Evolutionary conservation across 352 stramenopile species (phyloP).

Genomic region (Phytophthora sojae): DNA sequence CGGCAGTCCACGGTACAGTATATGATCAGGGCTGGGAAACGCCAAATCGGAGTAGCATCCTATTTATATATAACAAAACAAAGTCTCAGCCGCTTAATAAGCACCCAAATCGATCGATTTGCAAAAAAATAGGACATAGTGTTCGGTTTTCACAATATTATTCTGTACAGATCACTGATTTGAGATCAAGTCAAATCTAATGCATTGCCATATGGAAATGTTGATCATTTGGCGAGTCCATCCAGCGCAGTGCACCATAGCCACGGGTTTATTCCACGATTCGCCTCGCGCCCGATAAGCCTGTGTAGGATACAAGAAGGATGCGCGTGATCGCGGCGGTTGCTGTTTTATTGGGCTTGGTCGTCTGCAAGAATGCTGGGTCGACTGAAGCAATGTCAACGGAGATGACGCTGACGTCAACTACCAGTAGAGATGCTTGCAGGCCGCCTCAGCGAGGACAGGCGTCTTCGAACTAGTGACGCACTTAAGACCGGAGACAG

Average conservation of each 20-base stretch:
- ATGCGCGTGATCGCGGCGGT: background rate
- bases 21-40: no score
- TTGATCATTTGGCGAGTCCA: background rate
- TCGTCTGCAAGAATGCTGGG: background rate
- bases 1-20: no score
- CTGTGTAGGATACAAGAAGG: background rate
- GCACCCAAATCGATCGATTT: no score
- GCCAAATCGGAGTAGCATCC: no score
- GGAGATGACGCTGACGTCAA: background rate
- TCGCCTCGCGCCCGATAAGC: background rate
- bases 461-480: background rate
- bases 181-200: background rate
- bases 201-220: background rate
- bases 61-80: no score
- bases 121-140: no score
- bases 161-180: no score
- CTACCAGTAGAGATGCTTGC: background rate
- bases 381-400: background rate
- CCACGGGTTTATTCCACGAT: background rate
- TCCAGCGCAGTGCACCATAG: background rate
- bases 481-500: background rate
- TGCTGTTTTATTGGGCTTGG: background rate
- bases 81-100: no score
- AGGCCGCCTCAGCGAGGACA: background rate
- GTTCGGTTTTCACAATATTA: no score